Conservation (phyloP, 1,139 yeast species). For the Yamadazyma taylorii region DNA sequence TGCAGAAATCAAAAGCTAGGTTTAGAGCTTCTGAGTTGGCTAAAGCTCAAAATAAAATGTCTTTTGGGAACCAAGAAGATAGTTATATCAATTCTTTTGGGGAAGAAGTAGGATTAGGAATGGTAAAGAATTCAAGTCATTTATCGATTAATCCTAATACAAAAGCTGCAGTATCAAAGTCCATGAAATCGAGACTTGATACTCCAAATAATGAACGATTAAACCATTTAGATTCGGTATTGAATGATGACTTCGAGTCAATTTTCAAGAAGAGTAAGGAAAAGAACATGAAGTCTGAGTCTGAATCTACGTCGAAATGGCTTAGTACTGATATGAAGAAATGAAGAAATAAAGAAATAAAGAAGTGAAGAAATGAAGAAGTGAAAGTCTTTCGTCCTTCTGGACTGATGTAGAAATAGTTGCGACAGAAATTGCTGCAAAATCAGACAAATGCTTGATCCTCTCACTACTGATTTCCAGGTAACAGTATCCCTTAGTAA, state of each 20-base stretch:
- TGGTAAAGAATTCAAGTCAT: constrained; percentile 50
- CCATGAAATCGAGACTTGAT: constrained; percentile 47
- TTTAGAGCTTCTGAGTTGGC: constrained; percentile 80
- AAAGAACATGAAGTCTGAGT: not conserved
- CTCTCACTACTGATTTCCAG: too few species aligned
- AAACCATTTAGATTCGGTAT: constrained; percentile 15
- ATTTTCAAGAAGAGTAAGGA: constrained; percentile 8
- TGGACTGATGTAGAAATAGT: too few species aligned
- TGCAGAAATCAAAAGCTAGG: constrained; percentile 78
- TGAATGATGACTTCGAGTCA: constrained; percentile 16
- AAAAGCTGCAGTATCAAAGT: constrained; percentile 54
- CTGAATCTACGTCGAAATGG: constrained; percentile 1
- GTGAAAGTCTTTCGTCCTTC: too few species aligned
- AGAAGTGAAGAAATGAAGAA: too few species aligned
- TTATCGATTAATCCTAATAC: constrained; percentile 41
- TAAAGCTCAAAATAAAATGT: constrained; percentile 81
- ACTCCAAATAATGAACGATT: constrained; percentile 13
- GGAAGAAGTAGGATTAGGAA: constrained; percentile 80
- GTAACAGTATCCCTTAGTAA: too few species aligned
- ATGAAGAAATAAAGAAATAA: not conserved
- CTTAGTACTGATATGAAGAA: constrained; percentile 1
- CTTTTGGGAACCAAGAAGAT: constrained; percentile 74
- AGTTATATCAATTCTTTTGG: constrained; percentile 65
- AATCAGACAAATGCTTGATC: too few species aligned
- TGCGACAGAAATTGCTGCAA: too few species aligned